Base-by-base conservation (phyloP, 345 rosid genomes). In the Brassica juncea region DNA sequence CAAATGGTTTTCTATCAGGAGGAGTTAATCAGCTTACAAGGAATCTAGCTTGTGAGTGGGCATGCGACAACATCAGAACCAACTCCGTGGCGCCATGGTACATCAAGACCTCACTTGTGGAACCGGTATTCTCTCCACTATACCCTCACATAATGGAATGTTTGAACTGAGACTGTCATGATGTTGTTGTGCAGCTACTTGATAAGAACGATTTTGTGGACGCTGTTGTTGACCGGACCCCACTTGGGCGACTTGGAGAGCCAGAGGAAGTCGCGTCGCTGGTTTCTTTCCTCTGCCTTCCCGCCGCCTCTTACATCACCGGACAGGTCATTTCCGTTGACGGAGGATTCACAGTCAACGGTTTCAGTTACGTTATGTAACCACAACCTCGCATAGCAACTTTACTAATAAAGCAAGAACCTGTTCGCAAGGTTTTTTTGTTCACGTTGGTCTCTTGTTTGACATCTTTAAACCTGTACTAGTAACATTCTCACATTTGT, bases 11-110 rank as follows among this genome's bases (percentile, higher is more conserved):
- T 23, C 0, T 23, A 19, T 23, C 85, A 89, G 96, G 87, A 74
- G 98, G 94, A 49, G 82, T 92, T 54, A 92, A 94, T 85, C 97
- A 90, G 71, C 88, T 94, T 49, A 81, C 98, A 32, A 92, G 80
- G 70, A 87, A 84, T 80, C 84, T 94, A 80, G 98, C 98, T 81
- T 94, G 97, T 12, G 94, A 92, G 70, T 89, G 98, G 98, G 97
- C 98, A 10, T 82, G 83, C 11, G 98, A 91, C 86, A 92, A 94
- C 65, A 94, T 92, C 74, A 88, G 97, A 82, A 82, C 86, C 35
- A 94, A 94, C 73, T 61, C 80, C 47, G 92, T 94, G 49, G 96
- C 97, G 4, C 98, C 97, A 2, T 92, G 96, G 97, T 94, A 87
- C 71, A 94, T 59, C 83, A 88, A 62, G 77, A 94, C 98, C 80